phyloP scores from a whole-genome alignment of 495 filamentous ascomycete genomes.

The Hypoxylon cercidicola region DNA sequence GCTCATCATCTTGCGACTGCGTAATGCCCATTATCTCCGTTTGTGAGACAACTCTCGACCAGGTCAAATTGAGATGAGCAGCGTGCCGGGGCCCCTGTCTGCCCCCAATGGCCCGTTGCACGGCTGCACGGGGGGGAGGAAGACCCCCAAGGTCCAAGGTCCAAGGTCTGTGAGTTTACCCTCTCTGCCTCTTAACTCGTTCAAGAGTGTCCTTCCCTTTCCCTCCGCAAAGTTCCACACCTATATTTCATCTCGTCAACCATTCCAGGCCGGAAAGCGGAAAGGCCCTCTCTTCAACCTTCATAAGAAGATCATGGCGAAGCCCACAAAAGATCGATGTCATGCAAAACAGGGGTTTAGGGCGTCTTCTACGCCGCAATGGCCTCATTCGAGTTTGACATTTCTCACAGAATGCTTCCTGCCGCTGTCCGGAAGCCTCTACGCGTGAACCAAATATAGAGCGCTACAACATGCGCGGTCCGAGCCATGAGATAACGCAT shows the following conservation, averaged over 20 bases:
- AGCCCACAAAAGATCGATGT: conserved; percentile 37
- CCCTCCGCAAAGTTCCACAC: conserved; percentile 22
- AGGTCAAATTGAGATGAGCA: conserved; percentile 52
- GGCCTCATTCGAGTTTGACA: conserved; percentile 28
- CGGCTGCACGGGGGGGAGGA: conserved; percentile 14
- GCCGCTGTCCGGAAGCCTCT: conserved; percentile 10
- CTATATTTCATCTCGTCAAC: conserved; percentile 38
- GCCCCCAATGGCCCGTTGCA: conserved; percentile 37
- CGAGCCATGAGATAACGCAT: conserved; percentile 39
- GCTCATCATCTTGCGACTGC: conserved; percentile 42
- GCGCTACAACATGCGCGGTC: conserved; percentile 30
- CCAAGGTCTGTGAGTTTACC: conserved; percentile 39
- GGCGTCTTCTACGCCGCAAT: conserved; percentile 29
- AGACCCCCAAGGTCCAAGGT: conserved; percentile 30
- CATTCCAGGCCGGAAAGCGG: conserved; percentile 39
- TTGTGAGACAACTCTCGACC: conserved; percentile 47
- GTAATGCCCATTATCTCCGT: conserved; percentile 50
- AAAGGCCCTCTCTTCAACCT: conserved; percentile 13
- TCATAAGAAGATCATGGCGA: conserved; percentile 34
- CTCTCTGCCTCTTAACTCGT: conserved; percentile 16
- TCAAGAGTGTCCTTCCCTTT: conserved; percentile 23
- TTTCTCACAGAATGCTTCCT: conserved; percentile 9
- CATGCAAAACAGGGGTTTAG: conserved; percentile 37
- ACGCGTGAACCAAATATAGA: conserved; percentile 23
- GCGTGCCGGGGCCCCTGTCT: conserved; percentile 44